Percentiles rank a stretch among this genome's conserved stretches.
Conservation (phyloP, 345 rosid genomes). For the Salix caprea region DNA sequence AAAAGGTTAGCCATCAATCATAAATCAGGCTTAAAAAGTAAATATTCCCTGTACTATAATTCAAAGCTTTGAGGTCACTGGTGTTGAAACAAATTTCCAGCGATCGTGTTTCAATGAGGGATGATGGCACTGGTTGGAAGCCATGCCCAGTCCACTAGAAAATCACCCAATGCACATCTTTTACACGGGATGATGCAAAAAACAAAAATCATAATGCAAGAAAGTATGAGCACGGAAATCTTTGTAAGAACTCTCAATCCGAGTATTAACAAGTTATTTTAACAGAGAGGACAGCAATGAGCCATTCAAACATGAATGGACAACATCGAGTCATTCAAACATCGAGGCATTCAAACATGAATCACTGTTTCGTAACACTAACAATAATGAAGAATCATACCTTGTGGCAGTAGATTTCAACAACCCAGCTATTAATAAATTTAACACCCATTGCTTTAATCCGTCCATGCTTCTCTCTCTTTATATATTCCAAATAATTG, state of each 20-base stretch:
- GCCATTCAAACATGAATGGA: background rate
- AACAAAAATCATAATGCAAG: too few relatives aligned
- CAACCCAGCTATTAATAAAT: slow-evolving; percentile 70
- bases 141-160: too few relatives aligned
- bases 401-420: slow-evolving; percentile 87
- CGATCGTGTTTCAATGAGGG: too few relatives aligned
- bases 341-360: background rate
- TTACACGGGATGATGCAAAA: too few relatives aligned
- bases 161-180: too few relatives aligned
- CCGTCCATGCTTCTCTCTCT: slow-evolving; percentile 74
- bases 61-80: too few relatives aligned
- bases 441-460: slow-evolving; percentile 60
- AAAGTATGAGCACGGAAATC: background rate
- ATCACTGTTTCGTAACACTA: background rate
- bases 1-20: background rate
- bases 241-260: background rate
- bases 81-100: too few relatives aligned
- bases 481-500: slow-evolving; percentile 86
- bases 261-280: background rate
- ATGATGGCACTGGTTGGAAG: too few relatives aligned
- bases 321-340: background rate
- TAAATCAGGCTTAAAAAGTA: background rate
- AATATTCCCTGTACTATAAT: background rate
- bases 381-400: slow-evolving; percentile 30
- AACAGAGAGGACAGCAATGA: too few relatives aligned